Conservation (phyloP, 495 filamentous ascomycete genomes). For the Niebla homalea region DNA sequence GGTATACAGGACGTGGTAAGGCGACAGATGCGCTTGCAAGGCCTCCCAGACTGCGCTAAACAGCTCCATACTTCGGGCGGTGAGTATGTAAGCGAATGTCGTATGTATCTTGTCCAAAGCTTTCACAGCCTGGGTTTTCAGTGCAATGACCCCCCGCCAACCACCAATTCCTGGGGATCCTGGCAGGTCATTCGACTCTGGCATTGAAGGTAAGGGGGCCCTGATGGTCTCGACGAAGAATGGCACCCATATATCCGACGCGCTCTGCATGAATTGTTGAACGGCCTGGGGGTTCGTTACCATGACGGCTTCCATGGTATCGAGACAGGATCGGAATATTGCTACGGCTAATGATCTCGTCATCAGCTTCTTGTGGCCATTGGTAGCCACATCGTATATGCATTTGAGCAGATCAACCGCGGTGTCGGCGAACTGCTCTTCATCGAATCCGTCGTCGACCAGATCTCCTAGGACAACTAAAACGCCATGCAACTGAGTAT, state of each 20-base stretch:
- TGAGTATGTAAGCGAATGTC: slow-evolving; percentile 70
- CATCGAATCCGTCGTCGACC: slow-evolving; percentile 82
- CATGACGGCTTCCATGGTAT: slow-evolving; percentile 89
- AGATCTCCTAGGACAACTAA: slow-evolving; percentile 78
- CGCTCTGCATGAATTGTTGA: slow-evolving; percentile 75
- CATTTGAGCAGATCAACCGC: slow-evolving; percentile 71
- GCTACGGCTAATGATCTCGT: slow-evolving; percentile 72
- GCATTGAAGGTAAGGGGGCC: slow-evolving; percentile 50
- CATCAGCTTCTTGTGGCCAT: slow-evolving; percentile 55
- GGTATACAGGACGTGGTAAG: slow-evolving; percentile 64
- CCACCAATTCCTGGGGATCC: slow-evolving; percentile 26
- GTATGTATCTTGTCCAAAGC: slow-evolving; percentile 79
- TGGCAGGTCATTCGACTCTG: slow-evolving; percentile 42
- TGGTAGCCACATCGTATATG: slow-evolving; percentile 68
- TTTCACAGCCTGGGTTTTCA: slow-evolving; percentile 84
- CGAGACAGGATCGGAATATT: slow-evolving; percentile 81
- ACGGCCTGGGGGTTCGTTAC: slow-evolving; percentile 78
- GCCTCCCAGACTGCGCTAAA: slow-evolving; percentile 84
- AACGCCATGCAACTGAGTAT: slow-evolving; percentile 74
- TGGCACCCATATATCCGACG: slow-evolving; percentile 69
- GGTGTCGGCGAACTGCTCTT: slow-evolving; percentile 84
- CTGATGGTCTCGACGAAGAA: slow-evolving; percentile 69
- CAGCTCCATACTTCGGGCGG: slow-evolving; percentile 60
- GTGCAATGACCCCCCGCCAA: slow-evolving; percentile 65
- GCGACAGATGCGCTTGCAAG: slow-evolving; percentile 50